Conservation (phyloP, 345 rosid species). For the Populus alba region DNA sequence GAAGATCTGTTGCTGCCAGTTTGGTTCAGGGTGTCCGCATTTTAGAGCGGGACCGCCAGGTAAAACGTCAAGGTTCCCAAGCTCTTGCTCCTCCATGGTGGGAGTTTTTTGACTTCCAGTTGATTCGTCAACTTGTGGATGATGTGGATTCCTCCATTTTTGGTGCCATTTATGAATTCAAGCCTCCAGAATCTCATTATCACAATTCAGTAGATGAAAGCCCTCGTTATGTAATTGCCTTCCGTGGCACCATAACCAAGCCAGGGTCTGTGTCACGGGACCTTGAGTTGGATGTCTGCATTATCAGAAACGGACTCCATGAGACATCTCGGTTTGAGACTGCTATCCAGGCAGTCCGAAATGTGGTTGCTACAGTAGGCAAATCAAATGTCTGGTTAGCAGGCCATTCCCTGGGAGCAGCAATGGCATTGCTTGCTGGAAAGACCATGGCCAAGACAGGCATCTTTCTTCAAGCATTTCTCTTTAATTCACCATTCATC, state of each 20-base stretch:
- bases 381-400: constrained; percentile 76
- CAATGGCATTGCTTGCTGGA: constrained; percentile 75
- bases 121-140: constrained; percentile 59
- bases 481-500: constrained; percentile 81
- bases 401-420: constrained; percentile 92
- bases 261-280: constrained; percentile 63
- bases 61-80: constrained; percentile 51
- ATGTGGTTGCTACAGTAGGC: constrained; percentile 61
- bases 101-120: constrained; percentile 65
- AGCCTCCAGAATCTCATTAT: constrained; percentile 34
- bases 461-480: constrained; percentile 50
- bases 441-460: constrained; percentile 69
- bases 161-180: constrained; percentile 76
- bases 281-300: constrained; percentile 55
- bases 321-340: constrained; percentile 67
- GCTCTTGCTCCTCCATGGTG: constrained; percentile 86
- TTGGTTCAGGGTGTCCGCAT: constrained; percentile 79
- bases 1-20: constrained; percentile 70
- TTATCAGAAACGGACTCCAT: constrained; percentile 67
- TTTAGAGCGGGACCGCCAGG: constrained; percentile 85
- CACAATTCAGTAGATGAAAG: constrained; percentile 33
- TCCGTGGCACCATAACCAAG: constrained; percentile 78
- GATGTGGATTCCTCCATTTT: constrained; percentile 69
- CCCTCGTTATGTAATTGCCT: constrained; percentile 67
- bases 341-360: constrained; percentile 71